A percentile compares a stretch with the other conserved stretches of the same genome.
Evolutionary conservation across 2,329 filamentous ascomycete genomes (phyloP).

Genomic region (Coniella lustricola): DNA sequence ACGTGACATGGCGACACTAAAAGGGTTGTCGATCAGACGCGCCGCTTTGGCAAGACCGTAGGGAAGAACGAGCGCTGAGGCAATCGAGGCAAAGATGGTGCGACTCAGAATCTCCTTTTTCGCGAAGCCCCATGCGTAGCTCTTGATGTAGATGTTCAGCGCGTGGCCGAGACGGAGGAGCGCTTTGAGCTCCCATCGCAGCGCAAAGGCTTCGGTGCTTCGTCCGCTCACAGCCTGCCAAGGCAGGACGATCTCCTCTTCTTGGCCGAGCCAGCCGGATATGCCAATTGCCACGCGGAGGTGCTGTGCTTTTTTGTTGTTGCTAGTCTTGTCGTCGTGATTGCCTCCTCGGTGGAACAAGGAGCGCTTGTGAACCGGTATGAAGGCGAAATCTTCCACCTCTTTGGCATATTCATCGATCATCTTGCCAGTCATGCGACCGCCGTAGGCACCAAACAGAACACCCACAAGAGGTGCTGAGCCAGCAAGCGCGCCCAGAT

Average conservation of each 20-base stretch:
- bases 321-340: constrained; percentile 16
- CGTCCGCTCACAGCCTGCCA: constrained; percentile 65
- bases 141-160: constrained; percentile 64
- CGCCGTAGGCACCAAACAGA: constrained; percentile 84
- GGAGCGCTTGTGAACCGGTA: constrained; percentile 56
- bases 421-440: constrained; percentile 70
- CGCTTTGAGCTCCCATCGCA: constrained; percentile 75
- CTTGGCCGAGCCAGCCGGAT: constrained; percentile 74
- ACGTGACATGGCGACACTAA: constrained; percentile 65
- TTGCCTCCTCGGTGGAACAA: constrained; percentile 25
- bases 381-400: constrained; percentile 74
- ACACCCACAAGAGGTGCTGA: constrained; percentile 80
- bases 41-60: constrained; percentile 61
- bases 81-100: constrained; percentile 61
- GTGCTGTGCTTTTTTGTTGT: constrained; percentile 34
- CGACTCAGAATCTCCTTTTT: constrained; percentile 68
- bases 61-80: constrained; percentile 62
- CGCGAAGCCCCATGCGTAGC: constrained; percentile 67
- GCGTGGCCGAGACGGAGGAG: constrained; percentile 70
- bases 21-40: constrained; percentile 72
- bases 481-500: constrained; percentile 78
- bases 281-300: constrained; percentile 79
- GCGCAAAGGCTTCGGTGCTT: constrained; percentile 72
- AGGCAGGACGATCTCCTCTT: constrained; percentile 68
- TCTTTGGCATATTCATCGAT: constrained; percentile 83